Percentiles rank a stretch among this genome's conserved stretches.
Conservation (phyloP, 306 rosid genomes). For the Chamaecrista fasciculata region DNA sequence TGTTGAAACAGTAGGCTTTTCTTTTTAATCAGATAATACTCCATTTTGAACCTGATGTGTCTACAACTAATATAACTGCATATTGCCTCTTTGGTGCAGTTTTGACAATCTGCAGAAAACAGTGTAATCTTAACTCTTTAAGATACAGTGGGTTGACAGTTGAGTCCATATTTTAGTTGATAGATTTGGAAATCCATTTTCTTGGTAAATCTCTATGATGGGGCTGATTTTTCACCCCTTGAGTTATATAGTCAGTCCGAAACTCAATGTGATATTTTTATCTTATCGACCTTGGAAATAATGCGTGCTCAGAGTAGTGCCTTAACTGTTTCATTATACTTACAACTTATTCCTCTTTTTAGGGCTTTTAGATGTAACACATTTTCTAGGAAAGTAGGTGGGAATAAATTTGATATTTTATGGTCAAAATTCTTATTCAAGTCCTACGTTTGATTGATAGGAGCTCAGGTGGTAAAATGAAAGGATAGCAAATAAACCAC, state of each 20-base stretch:
- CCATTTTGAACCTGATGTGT: background rate
- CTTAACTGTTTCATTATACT: background rate
- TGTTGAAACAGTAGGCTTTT: slow-evolving; percentile 7
- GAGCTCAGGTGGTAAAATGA: no score
- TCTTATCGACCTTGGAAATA: background rate
- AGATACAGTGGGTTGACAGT: background rate
- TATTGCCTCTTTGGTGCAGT: background rate
- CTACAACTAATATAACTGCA: background rate
- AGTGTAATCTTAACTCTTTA: background rate
- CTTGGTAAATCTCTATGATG: background rate
- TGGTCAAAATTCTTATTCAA: slow-evolving; percentile 11
- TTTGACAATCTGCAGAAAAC: background rate
- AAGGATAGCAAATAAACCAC: no score
- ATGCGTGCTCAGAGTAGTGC: background rate
- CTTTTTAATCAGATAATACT: slow-evolving; percentile 15
- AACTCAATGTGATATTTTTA: background rate
- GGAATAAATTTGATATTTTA: background rate
- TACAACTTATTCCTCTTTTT: background rate
- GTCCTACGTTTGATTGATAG: no score
- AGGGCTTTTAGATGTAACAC: background rate
- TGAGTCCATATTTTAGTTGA: background rate
- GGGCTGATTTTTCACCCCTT: background rate
- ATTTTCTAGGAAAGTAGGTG: background rate
- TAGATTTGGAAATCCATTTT: background rate
- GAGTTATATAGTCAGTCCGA: background rate